Conservation (phyloP, 352 stramenopile species). For the Globisporangium cystogenes region DNA sequence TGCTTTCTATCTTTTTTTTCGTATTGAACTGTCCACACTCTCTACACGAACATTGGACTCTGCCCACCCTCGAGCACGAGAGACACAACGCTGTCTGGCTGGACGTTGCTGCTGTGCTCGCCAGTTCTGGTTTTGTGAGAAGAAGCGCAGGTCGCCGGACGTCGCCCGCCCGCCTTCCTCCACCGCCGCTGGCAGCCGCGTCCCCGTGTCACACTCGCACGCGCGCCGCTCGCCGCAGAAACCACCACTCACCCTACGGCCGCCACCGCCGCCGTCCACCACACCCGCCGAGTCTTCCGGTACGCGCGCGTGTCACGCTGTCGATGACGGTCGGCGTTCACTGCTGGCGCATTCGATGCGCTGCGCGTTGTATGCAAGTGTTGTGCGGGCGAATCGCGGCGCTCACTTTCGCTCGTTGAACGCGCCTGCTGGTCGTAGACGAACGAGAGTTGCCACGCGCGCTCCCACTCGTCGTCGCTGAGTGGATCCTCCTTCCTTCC, state of each 20-base stretch:
- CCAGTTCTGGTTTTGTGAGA: not conserved
- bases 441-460: slow-evolving; percentile 2
- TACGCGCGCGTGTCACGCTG: too few species aligned
- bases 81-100: not conserved
- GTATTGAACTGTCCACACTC: not conserved
- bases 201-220: not conserved
- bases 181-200: not conserved
- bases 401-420: not conserved
- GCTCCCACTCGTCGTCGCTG: slow-evolving; percentile 2
- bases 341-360: too few species aligned
- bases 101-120: not conserved
- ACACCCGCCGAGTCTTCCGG: not conserved
- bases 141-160: not conserved
- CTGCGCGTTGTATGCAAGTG: too few species aligned
- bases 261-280: not conserved
- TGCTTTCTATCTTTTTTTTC: not conserved
- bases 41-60: not conserved
- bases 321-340: too few species aligned
- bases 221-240: not conserved
- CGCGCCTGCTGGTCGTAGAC: not conserved
- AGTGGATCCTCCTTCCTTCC: not conserved
- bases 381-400: too few species aligned
- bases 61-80: not conserved
- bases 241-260: slow-evolving; percentile 1
- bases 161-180: not conserved